Evolutionary conservation across 768 basidiomycete genomes (phyloP).

Genomic region (Calocybe indica): DNA sequence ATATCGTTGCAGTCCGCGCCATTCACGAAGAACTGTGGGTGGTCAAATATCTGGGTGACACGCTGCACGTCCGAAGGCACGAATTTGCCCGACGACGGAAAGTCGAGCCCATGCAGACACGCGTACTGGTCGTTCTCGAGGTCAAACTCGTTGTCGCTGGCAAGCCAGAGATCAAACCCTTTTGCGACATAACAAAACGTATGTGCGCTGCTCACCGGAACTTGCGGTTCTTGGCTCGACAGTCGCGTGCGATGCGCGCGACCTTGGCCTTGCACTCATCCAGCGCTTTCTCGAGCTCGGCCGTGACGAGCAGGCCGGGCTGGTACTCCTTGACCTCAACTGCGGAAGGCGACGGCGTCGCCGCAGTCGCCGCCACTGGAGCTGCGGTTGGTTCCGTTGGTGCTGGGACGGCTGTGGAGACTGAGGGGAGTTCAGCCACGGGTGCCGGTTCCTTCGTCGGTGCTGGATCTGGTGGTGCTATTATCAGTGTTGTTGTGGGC

Average conservation of each 20-base stretch:
- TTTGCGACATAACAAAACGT: background rate
- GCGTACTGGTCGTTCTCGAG: slow-evolving; percentile 44
- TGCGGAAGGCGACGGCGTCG: slow-evolving; percentile 2
- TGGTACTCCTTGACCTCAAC: slow-evolving; percentile 24
- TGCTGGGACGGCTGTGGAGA: no score
- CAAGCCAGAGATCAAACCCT: slow-evolving; percentile 3
- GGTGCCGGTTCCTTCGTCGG: no score
- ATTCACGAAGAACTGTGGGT: slow-evolving; percentile 44
- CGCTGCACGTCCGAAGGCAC: slow-evolving; percentile 36
- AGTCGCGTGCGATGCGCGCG: slow-evolving; percentile 37
- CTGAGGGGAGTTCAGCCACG: no score
- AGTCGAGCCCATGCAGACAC: slow-evolving; percentile 38
- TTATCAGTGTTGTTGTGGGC: no score
- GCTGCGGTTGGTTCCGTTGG: slow-evolving; percentile 3
- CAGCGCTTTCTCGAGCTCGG: slow-evolving; percentile 43
- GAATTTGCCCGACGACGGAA: slow-evolving; percentile 14
- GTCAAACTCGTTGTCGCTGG: slow-evolving; percentile 53
- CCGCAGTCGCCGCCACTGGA: slow-evolving; percentile 6
- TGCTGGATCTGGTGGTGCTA: no score
- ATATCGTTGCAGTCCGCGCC: slow-evolving; percentile 42
- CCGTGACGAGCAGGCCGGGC: slow-evolving; percentile 41
- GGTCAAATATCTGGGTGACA: slow-evolving; percentile 45
- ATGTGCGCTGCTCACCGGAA: slow-evolving; percentile 35
- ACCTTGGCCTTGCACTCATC: slow-evolving; percentile 41
- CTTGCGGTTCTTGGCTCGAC: slow-evolving; percentile 38